Percentiles rank a stretch among this genome's conserved stretches.
Conservation (phyloP, 2,329 filamentous ascomycete species). For the Phaeosphaeria sp. region DNA sequence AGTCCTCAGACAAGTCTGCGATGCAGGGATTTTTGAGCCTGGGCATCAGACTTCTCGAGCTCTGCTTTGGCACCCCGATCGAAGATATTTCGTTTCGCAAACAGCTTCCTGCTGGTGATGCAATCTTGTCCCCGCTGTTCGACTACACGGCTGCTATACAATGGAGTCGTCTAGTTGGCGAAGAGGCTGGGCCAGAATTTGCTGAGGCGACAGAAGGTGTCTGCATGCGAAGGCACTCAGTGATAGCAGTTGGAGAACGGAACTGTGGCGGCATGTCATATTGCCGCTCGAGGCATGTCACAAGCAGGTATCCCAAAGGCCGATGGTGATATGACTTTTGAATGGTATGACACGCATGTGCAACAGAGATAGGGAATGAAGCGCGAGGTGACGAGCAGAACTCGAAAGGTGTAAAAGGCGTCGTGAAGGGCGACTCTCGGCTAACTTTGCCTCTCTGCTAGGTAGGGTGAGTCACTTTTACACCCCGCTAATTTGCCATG, state of each 20-base stretch:
- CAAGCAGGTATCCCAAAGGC: constrained; percentile 10
- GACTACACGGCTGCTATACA: constrained; percentile 18
- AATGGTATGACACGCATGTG: not conserved
- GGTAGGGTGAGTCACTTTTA: not conserved
- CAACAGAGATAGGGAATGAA: not conserved
- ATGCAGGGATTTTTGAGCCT: constrained; percentile 8
- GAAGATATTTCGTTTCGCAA: constrained; percentile 10
- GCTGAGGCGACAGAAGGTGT: constrained; percentile 20
- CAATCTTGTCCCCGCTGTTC: constrained; percentile 3
- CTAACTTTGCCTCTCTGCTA: not conserved
- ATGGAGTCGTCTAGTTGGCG: constrained; percentile 18
- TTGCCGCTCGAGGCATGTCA: constrained; percentile 18
- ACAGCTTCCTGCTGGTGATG: constrained; percentile 9
- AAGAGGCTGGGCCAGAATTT: constrained; percentile 20
- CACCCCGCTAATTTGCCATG: constrained; percentile 6
- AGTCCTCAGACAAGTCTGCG: not conserved
- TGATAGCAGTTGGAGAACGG: constrained; percentile 19
- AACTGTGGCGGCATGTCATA: constrained; percentile 17
- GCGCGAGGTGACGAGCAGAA: not conserved
- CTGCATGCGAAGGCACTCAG: constrained; percentile 11
- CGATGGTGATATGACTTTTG: not conserved
- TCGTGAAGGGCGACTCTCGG: not conserved
- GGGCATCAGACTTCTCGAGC: constrained; percentile 19
- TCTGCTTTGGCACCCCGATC: constrained; percentile 19
- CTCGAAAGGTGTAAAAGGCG: not conserved